phyloP scores from a whole-genome alignment of 352 stramenopile genomes.

The Pythium periplocum region DNA sequence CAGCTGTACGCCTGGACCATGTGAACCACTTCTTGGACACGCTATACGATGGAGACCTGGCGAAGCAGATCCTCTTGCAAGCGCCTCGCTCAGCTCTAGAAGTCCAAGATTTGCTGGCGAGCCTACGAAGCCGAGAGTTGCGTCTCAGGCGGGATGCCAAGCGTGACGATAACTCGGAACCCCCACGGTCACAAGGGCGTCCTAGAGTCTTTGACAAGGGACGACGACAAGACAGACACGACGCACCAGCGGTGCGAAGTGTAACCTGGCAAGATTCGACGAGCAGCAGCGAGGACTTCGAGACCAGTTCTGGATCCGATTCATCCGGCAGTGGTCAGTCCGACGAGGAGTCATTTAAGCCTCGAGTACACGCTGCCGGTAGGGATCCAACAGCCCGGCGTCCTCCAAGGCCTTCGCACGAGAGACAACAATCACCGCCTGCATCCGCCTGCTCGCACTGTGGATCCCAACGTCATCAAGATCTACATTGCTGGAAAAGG shows the following conservation, averaged over 20 bases:
- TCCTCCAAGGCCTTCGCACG: background rate
- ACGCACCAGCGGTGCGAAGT: too few species aligned
- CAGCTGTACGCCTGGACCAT: background rate
- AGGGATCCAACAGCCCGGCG: background rate
- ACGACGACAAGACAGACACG: too few species aligned
- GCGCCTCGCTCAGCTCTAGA: background rate
- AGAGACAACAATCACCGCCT: slow-evolving; percentile 1
- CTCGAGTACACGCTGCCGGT: slow-evolving; percentile 1
- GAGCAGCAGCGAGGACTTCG: too few species aligned
- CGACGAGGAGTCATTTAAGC: too few species aligned
- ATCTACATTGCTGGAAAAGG: slow-evolving; percentile 4
- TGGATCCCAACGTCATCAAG: background rate
- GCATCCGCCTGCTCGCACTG: slow-evolving; percentile 7
- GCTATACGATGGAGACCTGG: slow-evolving; percentile 1
- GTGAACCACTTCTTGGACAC: slow-evolving; percentile 7
- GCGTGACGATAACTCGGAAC: too few species aligned
- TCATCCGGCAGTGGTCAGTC: too few species aligned
- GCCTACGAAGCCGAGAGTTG: too few species aligned
- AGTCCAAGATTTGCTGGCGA: slow-evolving; percentile 1
- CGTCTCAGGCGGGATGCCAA: too few species aligned
- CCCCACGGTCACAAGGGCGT: too few species aligned
- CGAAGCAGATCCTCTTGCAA: slow-evolving; percentile 1
- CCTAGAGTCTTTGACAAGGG: too few species aligned
- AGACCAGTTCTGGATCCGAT: too few species aligned
- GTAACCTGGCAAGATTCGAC: too few species aligned